Conservation (phyloP, 176 grass and related monocot genomes). For the Poa annua region DNA sequence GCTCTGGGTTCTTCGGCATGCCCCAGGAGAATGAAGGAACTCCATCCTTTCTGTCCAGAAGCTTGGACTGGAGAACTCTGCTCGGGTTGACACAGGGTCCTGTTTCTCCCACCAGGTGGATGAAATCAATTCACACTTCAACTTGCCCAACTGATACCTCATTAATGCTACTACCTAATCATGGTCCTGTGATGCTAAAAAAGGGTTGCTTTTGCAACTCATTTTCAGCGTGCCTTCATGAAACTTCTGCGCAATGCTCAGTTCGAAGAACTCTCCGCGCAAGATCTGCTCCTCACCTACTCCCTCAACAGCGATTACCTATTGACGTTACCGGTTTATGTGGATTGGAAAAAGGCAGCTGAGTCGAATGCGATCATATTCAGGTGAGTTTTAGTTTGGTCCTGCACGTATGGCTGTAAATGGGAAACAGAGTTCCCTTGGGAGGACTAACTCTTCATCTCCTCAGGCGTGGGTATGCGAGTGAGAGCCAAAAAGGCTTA, state of each 20-base stretch:
- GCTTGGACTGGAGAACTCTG: constrained; percentile 65
- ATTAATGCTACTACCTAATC: neutral
- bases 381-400: constrained; percentile 42
- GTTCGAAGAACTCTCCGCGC: constrained; percentile 81
- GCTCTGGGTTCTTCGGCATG: constrained; percentile 35
- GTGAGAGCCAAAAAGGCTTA: constrained; percentile 81
- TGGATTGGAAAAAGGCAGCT: constrained; percentile 87
- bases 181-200: neutral
- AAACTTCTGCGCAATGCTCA: constrained; percentile 84
- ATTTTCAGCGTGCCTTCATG: constrained; percentile 93
- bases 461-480: constrained; percentile 83
- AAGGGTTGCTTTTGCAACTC: constrained; percentile 66
- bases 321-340: constrained; percentile 78
- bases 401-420: neutral
- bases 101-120: constrained; percentile 39
- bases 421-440: neutral
- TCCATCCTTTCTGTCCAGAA: constrained; percentile 44
- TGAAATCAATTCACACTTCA: neutral
- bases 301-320: constrained; percentile 89
- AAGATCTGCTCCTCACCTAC: constrained; percentile 70
- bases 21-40: constrained; percentile 23
- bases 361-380: constrained; percentile 94
- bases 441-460: neutral
- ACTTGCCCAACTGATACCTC: neutral
- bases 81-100: constrained; percentile 55